Evolutionary conservation across 2,329 filamentous ascomycete genomes (phyloP), one percentile per base, ranked within the genome.

Genomic region (Chrysosporium queenslandicum): DNA sequence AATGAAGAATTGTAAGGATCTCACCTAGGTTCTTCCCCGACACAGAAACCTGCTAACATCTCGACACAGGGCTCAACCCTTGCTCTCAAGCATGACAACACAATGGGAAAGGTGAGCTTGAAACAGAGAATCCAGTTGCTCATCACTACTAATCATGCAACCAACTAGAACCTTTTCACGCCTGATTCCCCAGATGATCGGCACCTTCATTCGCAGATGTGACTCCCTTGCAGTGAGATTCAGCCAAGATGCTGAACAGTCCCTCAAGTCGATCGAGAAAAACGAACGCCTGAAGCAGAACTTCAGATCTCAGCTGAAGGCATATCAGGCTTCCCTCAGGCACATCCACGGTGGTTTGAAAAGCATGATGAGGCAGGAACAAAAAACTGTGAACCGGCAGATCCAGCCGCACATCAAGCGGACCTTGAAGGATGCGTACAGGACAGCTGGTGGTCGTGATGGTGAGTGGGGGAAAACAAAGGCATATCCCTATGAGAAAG

Each of bases 71-170:
- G 42, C 40, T 1, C 8, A 48, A 30, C 55, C 53, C 27, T 40
- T 57, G 46, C 46, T 57, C 37, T 9, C 11, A 20, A 42, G 40
- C 25, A 42, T 57, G 37, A 30, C 18, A 2, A 12, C 8, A 9
- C 30, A 16, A 2, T 57, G 55, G 55, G 53, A 55, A 47, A 43
- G 14, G 55, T 57, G 49, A 55, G 51, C 21, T 37, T 18, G 16
- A 20, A 23, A 36, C 20, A 5, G 23, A 21, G 9, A 6, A 34
- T 34, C 12, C 11, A 5, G 7, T 9, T 14, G 32, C 11, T 9
- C 14, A 34, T 34, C 12, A 42, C 6, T 18, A 14, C 18, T 20
- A 14, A 30, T 12, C 12, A 37, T n/a, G 12, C n/a, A n/a, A 2
- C 23, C 39, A 25, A 25, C 11, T 12, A 41, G 16, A 9, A 12